Evolutionary conservation across 2,329 filamentous ascomycete species (phyloP).

Genomic region (Dendryphion nanum): DNA sequence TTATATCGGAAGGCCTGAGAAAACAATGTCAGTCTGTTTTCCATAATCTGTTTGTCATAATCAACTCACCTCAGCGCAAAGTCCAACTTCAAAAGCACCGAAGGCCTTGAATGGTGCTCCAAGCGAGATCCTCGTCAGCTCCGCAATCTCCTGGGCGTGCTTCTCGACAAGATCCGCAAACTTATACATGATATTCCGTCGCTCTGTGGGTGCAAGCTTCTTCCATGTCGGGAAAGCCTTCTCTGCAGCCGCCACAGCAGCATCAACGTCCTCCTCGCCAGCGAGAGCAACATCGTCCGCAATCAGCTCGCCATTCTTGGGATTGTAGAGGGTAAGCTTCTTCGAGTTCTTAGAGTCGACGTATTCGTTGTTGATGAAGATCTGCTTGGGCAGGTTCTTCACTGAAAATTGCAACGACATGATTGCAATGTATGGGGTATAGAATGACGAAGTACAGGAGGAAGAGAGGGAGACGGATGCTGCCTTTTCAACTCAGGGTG

Average conservation of each 20-base stretch:
- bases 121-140: conserved; percentile 45
- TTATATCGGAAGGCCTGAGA: conserved; percentile 34
- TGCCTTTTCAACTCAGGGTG: too few species aligned
- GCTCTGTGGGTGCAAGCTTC: conserved; percentile 21
- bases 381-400: conserved; percentile 39
- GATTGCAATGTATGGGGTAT: conserved; percentile 1
- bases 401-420: conserved; percentile 34
- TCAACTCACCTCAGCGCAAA: conserved; percentile 32
- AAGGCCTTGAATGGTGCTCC: conserved; percentile 47
- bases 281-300: conserved; percentile 49
- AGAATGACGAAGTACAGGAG: background rate
- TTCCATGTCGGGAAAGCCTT: conserved; percentile 49
- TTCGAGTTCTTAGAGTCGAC: conserved; percentile 40
- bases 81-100: conserved; percentile 44
- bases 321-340: conserved; percentile 51
- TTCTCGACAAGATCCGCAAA: conserved; percentile 33
- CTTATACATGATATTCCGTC: conserved; percentile 30
- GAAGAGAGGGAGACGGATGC: background rate
- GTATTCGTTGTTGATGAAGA: conserved; percentile 42
- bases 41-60: conserved; percentile 14
- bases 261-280: conserved; percentile 46
- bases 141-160: conserved; percentile 21
- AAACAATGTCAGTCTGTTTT: conserved; percentile 1
- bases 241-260: conserved; percentile 50
- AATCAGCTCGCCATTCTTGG: conserved; percentile 50